Evolutionary conservation across 768 basidiomycete genomes (phyloP).

Genomic region (Sistotremastrum niveocremeum): DNA sequence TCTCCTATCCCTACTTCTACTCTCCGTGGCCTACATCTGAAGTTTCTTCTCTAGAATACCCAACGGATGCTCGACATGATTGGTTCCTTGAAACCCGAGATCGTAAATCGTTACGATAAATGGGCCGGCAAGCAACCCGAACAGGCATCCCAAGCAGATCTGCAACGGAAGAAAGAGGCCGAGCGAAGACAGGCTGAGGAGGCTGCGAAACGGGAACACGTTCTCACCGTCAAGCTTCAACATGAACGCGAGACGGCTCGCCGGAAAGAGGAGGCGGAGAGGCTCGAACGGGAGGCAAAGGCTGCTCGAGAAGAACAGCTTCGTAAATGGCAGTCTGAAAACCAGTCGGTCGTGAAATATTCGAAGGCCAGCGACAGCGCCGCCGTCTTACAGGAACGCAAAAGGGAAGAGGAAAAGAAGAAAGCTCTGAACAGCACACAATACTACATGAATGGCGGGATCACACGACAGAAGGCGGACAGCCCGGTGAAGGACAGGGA

Average conservation of each 20-base stretch:
- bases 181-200: conserved; percentile 22
- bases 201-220: conserved; percentile 20
- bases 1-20: conserved; percentile 1
- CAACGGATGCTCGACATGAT: conserved; percentile 60
- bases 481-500: too few species aligned
- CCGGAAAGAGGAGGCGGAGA: conserved; percentile 24
- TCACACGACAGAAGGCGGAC: too few species aligned
- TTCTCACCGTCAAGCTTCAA: too few species aligned
- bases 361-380: too few species aligned
- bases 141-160: conserved; percentile 14
- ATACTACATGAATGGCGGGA: too few species aligned
- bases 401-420: too few species aligned
- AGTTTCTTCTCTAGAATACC: conserved; percentile 37
- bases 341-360: too few species aligned
- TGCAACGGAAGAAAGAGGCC: conserved; percentile 15
- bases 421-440: too few species aligned
- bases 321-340: too few species aligned
- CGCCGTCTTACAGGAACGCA: too few species aligned
- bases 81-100: conserved; percentile 45
- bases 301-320: too few species aligned
- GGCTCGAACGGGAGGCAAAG: neutral
- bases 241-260: conserved; percentile 20
- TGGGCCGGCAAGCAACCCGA: conserved; percentile 38
- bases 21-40: neutral
- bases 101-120: conserved; percentile 50